These are phyloP conservation scores for Rhododendron vialii DNA, from an alignment of 148 eudicot species.

Conservation along the genomic window DNA sequence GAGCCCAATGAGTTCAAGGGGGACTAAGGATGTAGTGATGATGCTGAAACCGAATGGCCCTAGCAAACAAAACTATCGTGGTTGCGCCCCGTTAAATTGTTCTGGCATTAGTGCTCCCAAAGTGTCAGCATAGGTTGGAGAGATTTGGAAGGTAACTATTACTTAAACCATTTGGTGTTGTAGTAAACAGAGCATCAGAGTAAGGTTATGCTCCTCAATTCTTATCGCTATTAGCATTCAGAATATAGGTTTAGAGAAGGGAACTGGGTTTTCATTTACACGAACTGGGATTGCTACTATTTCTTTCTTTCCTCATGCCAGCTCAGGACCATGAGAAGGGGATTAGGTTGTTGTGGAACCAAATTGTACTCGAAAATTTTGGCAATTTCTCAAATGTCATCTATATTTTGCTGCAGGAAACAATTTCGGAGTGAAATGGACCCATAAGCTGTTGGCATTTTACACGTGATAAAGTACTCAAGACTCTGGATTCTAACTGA, in stretches of 20 bases:
- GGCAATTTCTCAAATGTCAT: neutral
- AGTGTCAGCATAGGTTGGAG: conserved; percentile 35
- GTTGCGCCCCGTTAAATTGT: conserved; percentile 59
- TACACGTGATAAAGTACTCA: neutral
- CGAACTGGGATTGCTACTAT: neutral
- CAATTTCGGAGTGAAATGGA: conserved; percentile 1
- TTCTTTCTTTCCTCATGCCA: neutral
- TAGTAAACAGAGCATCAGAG: neutral
- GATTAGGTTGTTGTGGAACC: neutral
- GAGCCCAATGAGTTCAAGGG: conserved; percentile 40
- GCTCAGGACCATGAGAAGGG: neutral
- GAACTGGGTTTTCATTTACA: neutral
- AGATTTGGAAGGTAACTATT: conserved; percentile 29
- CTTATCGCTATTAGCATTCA: neutral
- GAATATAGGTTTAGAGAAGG: neutral
- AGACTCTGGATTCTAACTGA: neutral
- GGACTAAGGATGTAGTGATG: conserved; percentile 19
- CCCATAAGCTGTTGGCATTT: conserved; percentile 11
- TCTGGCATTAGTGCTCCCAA: conserved; percentile 73
- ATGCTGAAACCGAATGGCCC: conserved; percentile 28
- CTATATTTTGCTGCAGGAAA: conserved; percentile 13
- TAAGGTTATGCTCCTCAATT: neutral
- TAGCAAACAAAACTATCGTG: conserved; percentile 38
- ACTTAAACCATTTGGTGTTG: neutral
- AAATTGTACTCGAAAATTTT: neutral